Base-by-base conservation (phyloP, 2,329 filamentous ascomycete genomes). In the Fusarium heterosporum region DNA sequence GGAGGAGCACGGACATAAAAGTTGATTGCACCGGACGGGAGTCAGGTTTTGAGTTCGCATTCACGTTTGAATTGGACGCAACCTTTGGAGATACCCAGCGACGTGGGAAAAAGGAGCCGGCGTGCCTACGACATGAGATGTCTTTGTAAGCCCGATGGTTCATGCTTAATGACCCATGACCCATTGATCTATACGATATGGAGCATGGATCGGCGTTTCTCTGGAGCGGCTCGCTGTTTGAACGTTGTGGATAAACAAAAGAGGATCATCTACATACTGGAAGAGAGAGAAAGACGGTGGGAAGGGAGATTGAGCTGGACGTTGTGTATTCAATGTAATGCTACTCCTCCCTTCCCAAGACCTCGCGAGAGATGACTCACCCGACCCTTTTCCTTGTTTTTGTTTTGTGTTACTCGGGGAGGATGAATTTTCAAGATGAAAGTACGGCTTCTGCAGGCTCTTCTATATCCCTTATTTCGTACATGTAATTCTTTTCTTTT, bases 11-110 rank as follows among this genome's bases (percentile, higher is more conserved):
- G 48, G 60, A 57, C 59, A 67, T 64, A 26, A 70, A 62, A 67
- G 41, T 66, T 74, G 70, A 74, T 71, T 77, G 78, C 78, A 80
- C 78, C 68, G 76, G 74, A 76, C 61, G 75, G 73, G 78, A 79
- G 77, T 78, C 75, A 74, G 75, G 72, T 74, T 78, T 73, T 77
- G 71, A 62, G 72, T 72, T 75, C 69, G 69, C 64, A 69, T 70
- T 68, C 60, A 55, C 55, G 65, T 61, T 70, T 70, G 65, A 64
- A 65, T 67, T 64, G 60, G 61, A 66, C 47, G 68, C 63, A 58
- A 56, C 65, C 61, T 59, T 68, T 42, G 65, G 66, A 60, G 56
- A 71, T 72, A 66, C 60, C 58, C 60, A 66, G 58, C 57, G 58
- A 68, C 55, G 63, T 61, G 53, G 64, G 64, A 47, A 29, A 54